phyloP scores from a whole-genome alignment of 1,284 basidiomycete species.

The Sphaerobolus stellatus region DNA sequence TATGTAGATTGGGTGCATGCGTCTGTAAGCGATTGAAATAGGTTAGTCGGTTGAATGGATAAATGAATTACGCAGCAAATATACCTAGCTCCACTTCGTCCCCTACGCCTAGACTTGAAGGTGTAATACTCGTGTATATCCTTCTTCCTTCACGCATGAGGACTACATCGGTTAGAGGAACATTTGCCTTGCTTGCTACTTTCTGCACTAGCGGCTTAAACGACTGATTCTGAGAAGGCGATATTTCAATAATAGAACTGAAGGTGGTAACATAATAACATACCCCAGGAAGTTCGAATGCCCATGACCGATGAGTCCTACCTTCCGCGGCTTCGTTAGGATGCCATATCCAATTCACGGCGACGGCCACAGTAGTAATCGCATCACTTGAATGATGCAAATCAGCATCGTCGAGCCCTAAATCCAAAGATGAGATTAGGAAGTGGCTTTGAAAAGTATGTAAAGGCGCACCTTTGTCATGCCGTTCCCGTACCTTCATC shows the following conservation, averaged over 20 bases:
- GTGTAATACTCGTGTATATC: slow-evolving; percentile 65
- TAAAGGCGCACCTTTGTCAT: neutral
- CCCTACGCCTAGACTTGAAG: slow-evolving; percentile 64
- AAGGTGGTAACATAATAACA: slow-evolving; percentile 20
- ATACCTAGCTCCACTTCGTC: slow-evolving; percentile 61
- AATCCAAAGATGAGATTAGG: neutral
- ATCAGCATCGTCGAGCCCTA: neutral
- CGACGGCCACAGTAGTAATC: slow-evolving; percentile 41
- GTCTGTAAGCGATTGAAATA: slow-evolving; percentile 40
- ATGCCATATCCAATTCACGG: slow-evolving; percentile 62
- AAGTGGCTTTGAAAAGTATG: neutral
- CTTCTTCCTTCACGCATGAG: slow-evolving; percentile 58
- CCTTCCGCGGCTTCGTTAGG: slow-evolving; percentile 44
- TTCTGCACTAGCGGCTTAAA: slow-evolving; percentile 63
- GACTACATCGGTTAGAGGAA: slow-evolving; percentile 51
- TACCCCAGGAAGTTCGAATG: slow-evolving; percentile 59
- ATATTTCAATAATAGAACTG: neutral
- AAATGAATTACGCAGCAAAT: slow-evolving; percentile 21
- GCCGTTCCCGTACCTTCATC: neutral
- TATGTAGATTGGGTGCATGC: slow-evolving; percentile 62
- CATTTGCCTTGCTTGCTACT: slow-evolving; percentile 34
- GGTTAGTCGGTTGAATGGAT: slow-evolving; percentile 1
- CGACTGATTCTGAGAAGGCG: slow-evolving; percentile 36
- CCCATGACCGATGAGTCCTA: slow-evolving; percentile 37
- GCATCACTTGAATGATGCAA: slow-evolving; percentile 20